Percentiles rank a stretch among this genome's conserved stretches.
Conservation (phyloP, 768 basidiomycete species). For the Chiua virens region DNA sequence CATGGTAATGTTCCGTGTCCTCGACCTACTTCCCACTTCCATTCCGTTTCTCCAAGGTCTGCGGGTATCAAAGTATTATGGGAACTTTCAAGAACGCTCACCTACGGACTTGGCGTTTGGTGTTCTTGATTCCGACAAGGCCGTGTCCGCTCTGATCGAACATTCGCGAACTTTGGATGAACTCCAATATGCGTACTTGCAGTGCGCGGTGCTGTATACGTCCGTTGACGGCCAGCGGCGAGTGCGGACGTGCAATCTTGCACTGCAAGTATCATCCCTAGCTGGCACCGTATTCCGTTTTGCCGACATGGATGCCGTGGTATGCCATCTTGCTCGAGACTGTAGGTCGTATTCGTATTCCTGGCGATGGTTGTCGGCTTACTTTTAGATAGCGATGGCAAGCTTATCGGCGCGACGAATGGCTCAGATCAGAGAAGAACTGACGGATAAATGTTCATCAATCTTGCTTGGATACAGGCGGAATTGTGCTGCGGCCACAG, state of each 20-base stretch:
- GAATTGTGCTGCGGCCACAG: constrained; percentile 81
- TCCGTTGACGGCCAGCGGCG: constrained; percentile 71
- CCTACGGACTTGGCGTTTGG: constrained; percentile 79
- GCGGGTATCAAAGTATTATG: constrained; percentile 62
- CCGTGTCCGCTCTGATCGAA: constrained; percentile 72
- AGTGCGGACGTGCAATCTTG: constrained; percentile 86
- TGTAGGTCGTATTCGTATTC: constrained; percentile 47
- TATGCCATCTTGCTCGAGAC: constrained; percentile 73
- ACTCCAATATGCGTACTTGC: constrained; percentile 73
- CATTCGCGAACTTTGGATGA: constrained; percentile 70
- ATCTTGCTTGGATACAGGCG: constrained; percentile 84
- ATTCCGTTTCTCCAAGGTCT: constrained; percentile 45
- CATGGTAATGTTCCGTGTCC: constrained; percentile 51
- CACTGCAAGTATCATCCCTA: constrained; percentile 73
- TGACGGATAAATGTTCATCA: constrained; percentile 82
- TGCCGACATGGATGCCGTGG: constrained; percentile 86
- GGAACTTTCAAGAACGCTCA: constrained; percentile 68
- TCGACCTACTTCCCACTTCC: constrained; percentile 4
- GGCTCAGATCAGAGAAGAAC: constrained; percentile 74
- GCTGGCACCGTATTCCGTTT: constrained; percentile 91
- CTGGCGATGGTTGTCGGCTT: neutral
- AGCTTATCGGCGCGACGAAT: constrained; percentile 60
- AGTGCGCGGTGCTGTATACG: constrained; percentile 89
- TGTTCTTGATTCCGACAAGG: constrained; percentile 76
- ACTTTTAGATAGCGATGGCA: constrained; percentile 56